A percentile compares a stretch with the other conserved stretches of the same genome.
Conservation (phyloP, 106 monocot species). For the Dioscorea zingiberensis region DNA sequence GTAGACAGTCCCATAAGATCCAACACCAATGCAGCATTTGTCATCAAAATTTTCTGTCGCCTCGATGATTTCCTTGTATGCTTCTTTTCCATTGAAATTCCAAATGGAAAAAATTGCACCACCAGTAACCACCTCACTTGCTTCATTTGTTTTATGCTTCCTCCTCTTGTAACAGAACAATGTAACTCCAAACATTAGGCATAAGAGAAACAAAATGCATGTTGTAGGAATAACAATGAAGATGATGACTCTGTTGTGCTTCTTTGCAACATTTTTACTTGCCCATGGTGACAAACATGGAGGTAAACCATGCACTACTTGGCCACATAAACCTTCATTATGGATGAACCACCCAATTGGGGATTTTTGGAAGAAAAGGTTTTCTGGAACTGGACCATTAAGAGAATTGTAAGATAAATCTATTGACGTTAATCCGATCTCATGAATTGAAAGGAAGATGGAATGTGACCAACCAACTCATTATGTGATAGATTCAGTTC, state of each 20-base stretch:
- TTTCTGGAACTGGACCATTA: constrained; percentile 9
- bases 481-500: constrained; percentile 30
- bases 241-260: neutral
- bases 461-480: constrained; percentile 15
- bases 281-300: neutral
- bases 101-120: constrained; percentile 33
- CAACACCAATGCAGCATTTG: constrained; percentile 59
- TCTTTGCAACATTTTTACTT: neutral
- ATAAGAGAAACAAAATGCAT: constrained; percentile 45
- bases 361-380: constrained; percentile 12
- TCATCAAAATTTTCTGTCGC: constrained; percentile 89
- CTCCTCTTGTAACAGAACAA: constrained; percentile 22
- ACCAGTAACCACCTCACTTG: constrained; percentile 54
- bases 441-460: constrained; percentile 14
- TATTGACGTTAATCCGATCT: constrained; percentile 4
- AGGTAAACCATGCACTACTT: constrained; percentile 12
- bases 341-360: constrained; percentile 8
- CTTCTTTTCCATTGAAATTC: constrained; percentile 40
- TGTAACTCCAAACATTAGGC: constrained; percentile 56
- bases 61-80: constrained; percentile 52
- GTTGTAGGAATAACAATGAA: neutral
- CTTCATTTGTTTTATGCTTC: constrained; percentile 34
- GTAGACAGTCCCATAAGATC: constrained; percentile 90
- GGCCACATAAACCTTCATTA: constrained; percentile 28
- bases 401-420: constrained; percentile 23